These are phyloP conservation scores for Diplodia scrobiculata DNA, from an alignment of 2,329 filamentous ascomycete genomes.

Conservation along the genomic window DNA sequence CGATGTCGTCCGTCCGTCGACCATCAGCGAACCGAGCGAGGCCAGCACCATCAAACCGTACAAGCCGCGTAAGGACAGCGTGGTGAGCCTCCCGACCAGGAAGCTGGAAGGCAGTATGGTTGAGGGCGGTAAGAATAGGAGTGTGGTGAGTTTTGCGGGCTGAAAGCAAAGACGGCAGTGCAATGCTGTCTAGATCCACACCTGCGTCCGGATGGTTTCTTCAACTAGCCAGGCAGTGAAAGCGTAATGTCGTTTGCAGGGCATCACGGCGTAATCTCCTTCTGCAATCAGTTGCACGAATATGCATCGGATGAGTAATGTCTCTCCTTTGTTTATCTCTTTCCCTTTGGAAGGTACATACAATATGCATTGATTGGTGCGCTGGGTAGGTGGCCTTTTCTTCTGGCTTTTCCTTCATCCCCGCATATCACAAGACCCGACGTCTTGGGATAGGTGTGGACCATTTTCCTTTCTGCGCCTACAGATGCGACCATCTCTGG, in stretches of 20 bases:
- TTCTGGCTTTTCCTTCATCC: neutral
- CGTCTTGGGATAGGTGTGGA: neutral
- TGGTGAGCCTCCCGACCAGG: conserved; percentile 24
- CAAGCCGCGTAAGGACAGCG: conserved; percentile 27
- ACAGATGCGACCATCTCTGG: neutral
- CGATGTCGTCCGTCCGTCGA: conserved; percentile 29
- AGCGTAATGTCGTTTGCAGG: neutral
- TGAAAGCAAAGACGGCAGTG: neutral
- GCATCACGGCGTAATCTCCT: neutral
- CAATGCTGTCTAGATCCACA: neutral
- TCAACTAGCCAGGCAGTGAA: neutral
- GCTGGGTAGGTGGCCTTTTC: neutral
- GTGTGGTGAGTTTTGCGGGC: conserved; percentile 22
- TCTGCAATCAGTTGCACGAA: neutral
- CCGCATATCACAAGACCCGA: neutral
- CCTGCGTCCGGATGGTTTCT: neutral
- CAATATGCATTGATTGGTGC: neutral
- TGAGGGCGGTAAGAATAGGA: conserved; percentile 5
- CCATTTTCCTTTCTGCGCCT: neutral
- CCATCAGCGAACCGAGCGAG: conserved; percentile 42
- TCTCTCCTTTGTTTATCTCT: neutral
- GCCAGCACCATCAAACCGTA: conserved; percentile 41
- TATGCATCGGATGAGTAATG: neutral
- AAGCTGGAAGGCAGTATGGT: conserved; percentile 7
- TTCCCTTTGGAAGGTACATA: neutral